Evolutionary conservation across 2,329 filamentous ascomycete genomes (phyloP), one percentile per base, ranked within the genome.

Genomic region (Penicillium sumatraense): DNA sequence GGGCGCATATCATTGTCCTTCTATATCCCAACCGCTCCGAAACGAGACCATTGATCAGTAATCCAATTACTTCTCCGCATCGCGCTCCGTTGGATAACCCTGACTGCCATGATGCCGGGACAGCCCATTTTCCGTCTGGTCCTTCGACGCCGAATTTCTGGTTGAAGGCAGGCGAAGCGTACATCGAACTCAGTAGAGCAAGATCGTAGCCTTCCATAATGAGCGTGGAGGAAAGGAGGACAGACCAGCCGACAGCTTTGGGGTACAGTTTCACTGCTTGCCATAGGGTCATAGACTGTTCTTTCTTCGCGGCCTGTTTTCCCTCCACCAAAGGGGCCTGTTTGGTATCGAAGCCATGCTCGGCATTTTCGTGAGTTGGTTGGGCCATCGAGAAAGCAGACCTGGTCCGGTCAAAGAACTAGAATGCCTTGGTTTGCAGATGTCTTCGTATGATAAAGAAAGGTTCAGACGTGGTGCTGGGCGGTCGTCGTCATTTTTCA

Each of bases 171-270:
- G 68, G 68, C 6, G 63, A 66, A 6, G 66, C 74, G 47, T 68
- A 71, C 35, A 78, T 63, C 10, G 60, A 66, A 29, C 64, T 61
- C 27, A 78, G 68, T 10, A 78, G 63, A 13, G 69, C 65, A 4
- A 69, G 63, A 46, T 78, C 74, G 61, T 72, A 77, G 2, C 75
- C 75, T 59, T 77, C 75, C 75, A 77, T 77, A 45, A 75, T 65
- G 21, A 78, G 61, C 6, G 68, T 67, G 0, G 70, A 68, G 2
- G 72, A 75, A 11, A 77, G 51, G 0, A 75, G 52, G 20, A 75
- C 54, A 5, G 70, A 72, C 72, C 73, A 77, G 3, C 60, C 63
- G 8, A 75, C 67, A 2, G 74, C 75, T 54, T 74, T 72, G 0
- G 69, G 72, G 38, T 69, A 70, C 10, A 63, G 47, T 44, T 60